Evolutionary conservation across 108 stramenopile species (phyloP).

Genomic region (Craspedostauros australis): DNA sequence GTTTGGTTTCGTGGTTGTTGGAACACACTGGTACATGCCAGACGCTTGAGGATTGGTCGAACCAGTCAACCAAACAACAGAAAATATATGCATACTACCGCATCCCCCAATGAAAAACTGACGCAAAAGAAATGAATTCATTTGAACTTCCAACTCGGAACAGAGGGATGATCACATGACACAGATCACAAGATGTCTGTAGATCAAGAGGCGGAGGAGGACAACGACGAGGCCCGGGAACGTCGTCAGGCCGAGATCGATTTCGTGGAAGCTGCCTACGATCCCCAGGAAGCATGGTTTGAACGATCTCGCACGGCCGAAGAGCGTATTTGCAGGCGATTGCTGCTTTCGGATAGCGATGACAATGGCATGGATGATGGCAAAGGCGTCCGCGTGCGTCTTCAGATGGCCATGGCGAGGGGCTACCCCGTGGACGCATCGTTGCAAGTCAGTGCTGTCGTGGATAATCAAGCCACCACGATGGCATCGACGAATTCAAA

Average conservation of each 20-base stretch:
- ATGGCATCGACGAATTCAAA: slow-evolving; percentile 12
- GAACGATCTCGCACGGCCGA: slow-evolving; percentile 1
- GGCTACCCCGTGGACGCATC: slow-evolving; percentile 37
- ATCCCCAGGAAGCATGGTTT: slow-evolving; percentile 55
- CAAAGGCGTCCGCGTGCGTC: slow-evolving; percentile 12
- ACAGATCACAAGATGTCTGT: no score
- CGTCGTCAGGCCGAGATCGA: slow-evolving; percentile 70
- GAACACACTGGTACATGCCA: no score
- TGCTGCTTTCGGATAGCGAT: slow-evolving; percentile 6
- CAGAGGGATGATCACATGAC: no score
- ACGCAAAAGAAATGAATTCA: no score
- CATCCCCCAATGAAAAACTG: no score
- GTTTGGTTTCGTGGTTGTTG: no score
- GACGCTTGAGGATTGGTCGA: no score
- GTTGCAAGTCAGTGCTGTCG: neutral
- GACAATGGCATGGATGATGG: slow-evolving; percentile 6
- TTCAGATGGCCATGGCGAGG: slow-evolving; percentile 42
- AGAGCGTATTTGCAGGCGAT: slow-evolving; percentile 9
- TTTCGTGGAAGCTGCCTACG: slow-evolving; percentile 53
- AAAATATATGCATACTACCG: no score
- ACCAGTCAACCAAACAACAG: no score
- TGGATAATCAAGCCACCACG: neutral
- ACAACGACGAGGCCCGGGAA: slow-evolving; percentile 39
- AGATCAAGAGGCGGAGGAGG: no score
- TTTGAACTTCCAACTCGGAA: no score